Percentiles rank a stretch among this genome's conserved stretches.
phyloP scores from a whole-genome alignment of 1,284 basidiomycete genomes.

The Sanguinoderma infundibulare region DNA sequence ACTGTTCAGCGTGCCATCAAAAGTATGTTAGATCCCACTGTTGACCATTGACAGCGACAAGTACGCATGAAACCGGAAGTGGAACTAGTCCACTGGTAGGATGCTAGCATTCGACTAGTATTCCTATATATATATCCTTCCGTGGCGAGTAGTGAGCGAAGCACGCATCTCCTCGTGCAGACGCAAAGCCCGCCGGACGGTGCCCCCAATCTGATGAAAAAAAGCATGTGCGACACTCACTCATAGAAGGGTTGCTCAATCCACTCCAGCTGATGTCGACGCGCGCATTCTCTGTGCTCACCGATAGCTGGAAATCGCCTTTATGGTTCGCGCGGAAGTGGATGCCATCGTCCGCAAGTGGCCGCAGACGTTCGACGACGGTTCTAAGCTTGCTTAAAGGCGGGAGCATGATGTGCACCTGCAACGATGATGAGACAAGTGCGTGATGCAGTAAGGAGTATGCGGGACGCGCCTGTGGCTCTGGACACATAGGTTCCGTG shows the following conservation, averaged over 20 bases:
- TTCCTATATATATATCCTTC: too few species aligned
- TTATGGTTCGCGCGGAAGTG: conserved; percentile 69
- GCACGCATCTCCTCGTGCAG: too few species aligned
- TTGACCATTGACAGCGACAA: too few species aligned
- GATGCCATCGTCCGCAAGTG: conserved; percentile 75
- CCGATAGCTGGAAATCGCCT: conserved; percentile 69
- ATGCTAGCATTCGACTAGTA: too few species aligned
- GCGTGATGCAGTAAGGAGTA: conserved; percentile 1
- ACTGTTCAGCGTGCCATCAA: background rate
- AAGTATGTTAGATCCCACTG: too few species aligned
- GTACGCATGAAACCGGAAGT: too few species aligned
- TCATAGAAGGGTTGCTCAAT: conserved; percentile 68
- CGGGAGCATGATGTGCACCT: conserved; percentile 87
- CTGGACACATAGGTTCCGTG: conserved; percentile 85
- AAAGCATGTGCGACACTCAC: conserved; percentile 42
- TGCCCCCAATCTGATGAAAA: too few species aligned
- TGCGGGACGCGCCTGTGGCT: conserved; percentile 75
- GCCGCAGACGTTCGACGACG: conserved; percentile 75
- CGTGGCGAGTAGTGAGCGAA: too few species aligned
- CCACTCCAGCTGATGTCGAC: conserved; percentile 85
- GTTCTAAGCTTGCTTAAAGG: conserved; percentile 78
- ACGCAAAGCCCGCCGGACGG: too few species aligned
- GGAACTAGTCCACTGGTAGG: too few species aligned
- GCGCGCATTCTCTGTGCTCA: conserved; percentile 70
- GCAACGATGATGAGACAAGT: background rate